Evolutionary conservation across 202 grass and related monocot genomes (phyloP).

Genomic region (Schoenoplectus triqueter): DNA sequence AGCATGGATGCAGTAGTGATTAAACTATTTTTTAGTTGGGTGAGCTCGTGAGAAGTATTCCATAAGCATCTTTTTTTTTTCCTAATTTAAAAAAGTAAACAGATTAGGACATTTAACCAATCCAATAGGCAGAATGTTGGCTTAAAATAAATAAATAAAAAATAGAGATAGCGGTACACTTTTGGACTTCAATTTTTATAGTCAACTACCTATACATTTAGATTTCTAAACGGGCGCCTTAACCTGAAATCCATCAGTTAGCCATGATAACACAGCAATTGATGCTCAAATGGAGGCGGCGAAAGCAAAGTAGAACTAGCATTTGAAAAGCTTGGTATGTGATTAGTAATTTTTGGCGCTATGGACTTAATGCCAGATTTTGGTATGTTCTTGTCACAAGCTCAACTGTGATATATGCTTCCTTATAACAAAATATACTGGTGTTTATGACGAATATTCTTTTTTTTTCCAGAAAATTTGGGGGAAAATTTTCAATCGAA

Average conservation of each 20-base stretch:
- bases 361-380: not conserved
- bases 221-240: not conserved
- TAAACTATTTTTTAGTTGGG: conserved; percentile 32
- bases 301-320: not conserved
- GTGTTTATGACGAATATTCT: not conserved
- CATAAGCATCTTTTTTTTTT: conserved; percentile 21
- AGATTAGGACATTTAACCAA: not conserved
- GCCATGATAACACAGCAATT: not conserved
- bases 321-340: conserved; percentile 9
- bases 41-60: conserved; percentile 12
- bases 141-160: conserved; percentile 7
- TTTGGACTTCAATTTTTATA: not conserved
- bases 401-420: not conserved
- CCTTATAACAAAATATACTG: not conserved
- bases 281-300: not conserved
- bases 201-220: conserved; percentile 6
- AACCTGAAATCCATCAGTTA: not conserved
- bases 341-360: not conserved
- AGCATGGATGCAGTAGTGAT: conserved; percentile 8
- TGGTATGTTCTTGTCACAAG: not conserved
- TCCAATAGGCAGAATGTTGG: not conserved
- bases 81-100: not conserved
- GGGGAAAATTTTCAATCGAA: not conserved
- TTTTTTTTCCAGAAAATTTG: not conserved
- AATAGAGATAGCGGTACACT: not conserved